Percentiles rank a stretch among this genome's conserved stretches.
Conservation (phyloP, 371 early-diverging fungal species). For the Catenaria anguillulae region DNA sequence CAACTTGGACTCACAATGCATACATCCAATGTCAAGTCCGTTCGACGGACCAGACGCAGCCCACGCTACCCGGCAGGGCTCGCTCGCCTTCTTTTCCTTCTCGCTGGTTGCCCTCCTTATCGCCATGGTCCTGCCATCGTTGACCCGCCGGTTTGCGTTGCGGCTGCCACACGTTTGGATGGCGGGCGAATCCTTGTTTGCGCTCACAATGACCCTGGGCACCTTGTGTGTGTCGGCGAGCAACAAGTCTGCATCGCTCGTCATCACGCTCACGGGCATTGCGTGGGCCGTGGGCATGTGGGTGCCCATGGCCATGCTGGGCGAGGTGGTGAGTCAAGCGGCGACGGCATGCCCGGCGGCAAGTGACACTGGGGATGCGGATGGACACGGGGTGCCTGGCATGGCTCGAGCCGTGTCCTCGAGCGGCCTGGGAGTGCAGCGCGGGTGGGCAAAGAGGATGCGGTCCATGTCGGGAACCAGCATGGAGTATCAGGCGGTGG, state of each 20-base stretch:
- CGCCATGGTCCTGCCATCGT: constrained; percentile 53
- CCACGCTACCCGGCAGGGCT: constrained; percentile 64
- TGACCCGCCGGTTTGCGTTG: constrained; percentile 18
- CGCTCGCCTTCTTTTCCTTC: constrained; percentile 61
- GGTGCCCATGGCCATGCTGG: constrained; percentile 82
- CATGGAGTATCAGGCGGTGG: no score
- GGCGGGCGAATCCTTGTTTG: constrained; percentile 46
- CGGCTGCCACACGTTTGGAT: constrained; percentile 40
- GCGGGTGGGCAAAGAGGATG: no score
- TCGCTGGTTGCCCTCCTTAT: constrained; percentile 56
- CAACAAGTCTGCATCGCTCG: constrained; percentile 38
- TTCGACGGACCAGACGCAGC: constrained; percentile 22
- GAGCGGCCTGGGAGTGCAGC: no score
- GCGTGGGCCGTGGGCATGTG: constrained; percentile 81
- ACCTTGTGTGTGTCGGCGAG: constrained; percentile 43
- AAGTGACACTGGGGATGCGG: no score
- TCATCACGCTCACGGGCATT: constrained; percentile 52
- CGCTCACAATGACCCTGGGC: constrained; percentile 43
- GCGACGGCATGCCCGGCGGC: no score
- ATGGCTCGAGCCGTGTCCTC: no score
- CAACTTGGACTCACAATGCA: neutral
- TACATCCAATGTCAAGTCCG: neutral
- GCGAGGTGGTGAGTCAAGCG: constrained; percentile 42
- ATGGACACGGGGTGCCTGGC: no score
- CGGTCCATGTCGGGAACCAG: no score